These are phyloP conservation scores for Sporothrix dimorphospora DNA, from an alignment of 2,329 filamentous ascomycete genomes.

Conservation along the genomic window DNA sequence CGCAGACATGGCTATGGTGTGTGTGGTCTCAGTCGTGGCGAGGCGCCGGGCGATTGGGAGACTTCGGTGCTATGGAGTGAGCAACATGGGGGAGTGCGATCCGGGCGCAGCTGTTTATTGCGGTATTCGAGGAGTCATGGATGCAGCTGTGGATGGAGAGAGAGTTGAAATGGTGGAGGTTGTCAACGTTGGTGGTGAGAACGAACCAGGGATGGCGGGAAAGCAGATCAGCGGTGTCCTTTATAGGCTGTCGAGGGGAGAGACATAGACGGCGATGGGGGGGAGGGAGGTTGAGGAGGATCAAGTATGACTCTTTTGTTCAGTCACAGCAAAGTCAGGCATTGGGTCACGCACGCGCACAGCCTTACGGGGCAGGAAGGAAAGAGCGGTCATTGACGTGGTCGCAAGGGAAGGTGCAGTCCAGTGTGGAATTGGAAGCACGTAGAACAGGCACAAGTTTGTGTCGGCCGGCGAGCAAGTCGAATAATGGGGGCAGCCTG, in stretches of 20 bases:
- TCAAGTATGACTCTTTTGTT: conserved; percentile 13
- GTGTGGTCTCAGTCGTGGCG: not conserved
- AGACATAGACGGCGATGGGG: not conserved
- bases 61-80: not conserved
- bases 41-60: not conserved
- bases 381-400: not conserved
- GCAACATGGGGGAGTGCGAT: conserved; percentile 14
- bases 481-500: not conserved
- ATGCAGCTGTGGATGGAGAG: not conserved
- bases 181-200: not conserved
- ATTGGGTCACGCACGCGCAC: not conserved
- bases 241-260: conserved; percentile 1
- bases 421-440: not conserved
- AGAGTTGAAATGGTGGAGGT: not conserved
- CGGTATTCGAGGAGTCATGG: conserved; percentile 42
- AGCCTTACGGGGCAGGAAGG: conserved; percentile 16
- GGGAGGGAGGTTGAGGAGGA: not conserved
- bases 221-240: not conserved
- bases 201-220: not conserved
- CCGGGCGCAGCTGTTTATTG: conserved; percentile 28
- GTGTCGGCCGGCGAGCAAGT: not conserved
- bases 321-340: not conserved
- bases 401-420: not conserved
- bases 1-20: conserved; percentile 52
- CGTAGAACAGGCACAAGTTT: not conserved